A percentile compares a stretch with the other conserved stretches of the same genome.
phyloP scores from a whole-genome alignment of 306 rosid genomes.

The Citrullus amarus region DNA sequence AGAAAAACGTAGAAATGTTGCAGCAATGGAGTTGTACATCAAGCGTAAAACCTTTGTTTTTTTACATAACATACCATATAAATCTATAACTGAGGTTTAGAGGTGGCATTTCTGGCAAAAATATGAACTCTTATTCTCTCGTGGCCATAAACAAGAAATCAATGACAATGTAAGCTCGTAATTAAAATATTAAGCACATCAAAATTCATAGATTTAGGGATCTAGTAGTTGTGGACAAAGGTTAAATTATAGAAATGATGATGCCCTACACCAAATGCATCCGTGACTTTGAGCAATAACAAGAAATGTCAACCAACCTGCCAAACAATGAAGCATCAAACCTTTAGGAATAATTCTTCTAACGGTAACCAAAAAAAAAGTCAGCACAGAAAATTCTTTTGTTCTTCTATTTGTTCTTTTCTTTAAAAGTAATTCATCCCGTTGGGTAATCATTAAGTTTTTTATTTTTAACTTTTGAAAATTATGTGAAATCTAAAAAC shows the following conservation, averaged over 20 bases:
- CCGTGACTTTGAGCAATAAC: not conserved
- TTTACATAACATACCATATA: not conserved
- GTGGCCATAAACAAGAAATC: constrained; percentile 10
- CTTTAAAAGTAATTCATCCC: too few relatives aligned
- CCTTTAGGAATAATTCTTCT: not conserved
- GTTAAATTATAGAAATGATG: not conserved
- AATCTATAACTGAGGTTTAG: not conserved
- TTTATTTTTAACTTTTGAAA: too few relatives aligned
- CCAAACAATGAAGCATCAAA: not conserved
- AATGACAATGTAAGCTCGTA: not conserved
- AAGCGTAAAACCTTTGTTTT: not conserved
- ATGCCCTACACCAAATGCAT: constrained; percentile 3
- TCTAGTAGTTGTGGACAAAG: not conserved
- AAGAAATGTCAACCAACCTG: constrained; percentile 8
- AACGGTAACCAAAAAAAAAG: not conserved
- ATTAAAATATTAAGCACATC: not conserved
- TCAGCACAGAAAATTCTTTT: not conserved
- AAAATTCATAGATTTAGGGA: not conserved
- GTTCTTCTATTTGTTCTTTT: not conserved
- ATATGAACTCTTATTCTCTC: constrained; percentile 6
- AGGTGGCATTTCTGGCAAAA: not conserved
- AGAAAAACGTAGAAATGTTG: not conserved
- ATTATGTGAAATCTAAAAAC: too few relatives aligned
- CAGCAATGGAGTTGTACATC: not conserved
- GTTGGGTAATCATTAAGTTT: too few relatives aligned